Evolutionary conservation across 805 yeast species (phyloP).

Genomic region (Starmerella geochares): DNA sequence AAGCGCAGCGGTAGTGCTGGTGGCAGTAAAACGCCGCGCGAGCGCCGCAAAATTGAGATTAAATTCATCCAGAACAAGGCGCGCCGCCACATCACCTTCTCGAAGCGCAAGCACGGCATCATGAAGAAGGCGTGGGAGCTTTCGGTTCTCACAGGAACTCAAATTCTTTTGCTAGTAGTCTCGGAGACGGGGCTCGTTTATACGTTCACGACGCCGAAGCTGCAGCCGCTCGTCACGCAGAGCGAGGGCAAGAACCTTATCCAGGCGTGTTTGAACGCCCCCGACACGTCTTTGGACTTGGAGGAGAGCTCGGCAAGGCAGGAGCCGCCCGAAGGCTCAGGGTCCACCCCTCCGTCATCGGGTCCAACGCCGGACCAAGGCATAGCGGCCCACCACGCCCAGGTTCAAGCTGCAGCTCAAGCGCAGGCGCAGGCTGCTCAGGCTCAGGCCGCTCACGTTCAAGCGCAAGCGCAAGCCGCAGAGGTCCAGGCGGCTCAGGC

Average conservation of each 20-base stretch:
- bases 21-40: slow-evolving; percentile 31
- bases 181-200: slow-evolving; percentile 98
- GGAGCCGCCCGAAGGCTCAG: slow-evolving; percentile 1
- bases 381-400: slow-evolving; percentile 6
- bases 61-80: slow-evolving; percentile 96
- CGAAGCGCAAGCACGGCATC: slow-evolving; percentile 96
- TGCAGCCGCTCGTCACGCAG: slow-evolving; percentile 94
- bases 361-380: slow-evolving; percentile 33
- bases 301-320: slow-evolving; percentile 11
- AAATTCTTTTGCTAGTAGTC: slow-evolving; percentile 85
- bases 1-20: slow-evolving; percentile 30
- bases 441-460: slow-evolving; percentile 14
- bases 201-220: slow-evolving; percentile 97
- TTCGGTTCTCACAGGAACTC: slow-evolving; percentile 94
- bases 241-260: slow-evolving; percentile 94
- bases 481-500: slow-evolving; percentile 10
- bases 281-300: slow-evolving; percentile 49
- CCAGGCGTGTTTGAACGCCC: slow-evolving; percentile 94
- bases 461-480: slow-evolving; percentile 14
- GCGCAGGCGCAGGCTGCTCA: slow-evolving; percentile 17
- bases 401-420: slow-evolving; percentile 14
- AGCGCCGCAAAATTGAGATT: slow-evolving; percentile 86
- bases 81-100: slow-evolving; percentile 93
- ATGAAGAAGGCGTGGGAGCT: slow-evolving; percentile 99
- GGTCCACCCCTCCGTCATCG: slow-evolving; percentile 7